Conservation (phyloP, 192 early-diverging fungal species). For the Phycomyces nitens region DNA sequence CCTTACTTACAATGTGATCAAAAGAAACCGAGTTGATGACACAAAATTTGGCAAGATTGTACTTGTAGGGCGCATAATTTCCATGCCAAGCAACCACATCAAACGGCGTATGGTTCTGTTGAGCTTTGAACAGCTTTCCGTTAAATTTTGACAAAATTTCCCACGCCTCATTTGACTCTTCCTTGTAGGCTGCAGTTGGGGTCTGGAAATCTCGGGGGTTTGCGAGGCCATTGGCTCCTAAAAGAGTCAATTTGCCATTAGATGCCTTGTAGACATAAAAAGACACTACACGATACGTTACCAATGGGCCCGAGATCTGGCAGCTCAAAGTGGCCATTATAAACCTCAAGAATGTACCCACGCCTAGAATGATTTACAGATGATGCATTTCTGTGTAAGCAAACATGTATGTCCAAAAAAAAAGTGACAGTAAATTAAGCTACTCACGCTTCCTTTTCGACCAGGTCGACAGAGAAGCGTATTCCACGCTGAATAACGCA, state of each 20-base stretch:
- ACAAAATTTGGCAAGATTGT: slow-evolving; percentile 81
- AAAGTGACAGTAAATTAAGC: background rate
- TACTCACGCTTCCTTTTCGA: slow-evolving; percentile 67
- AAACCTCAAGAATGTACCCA: slow-evolving; percentile 91
- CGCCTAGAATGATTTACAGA: slow-evolving; percentile 41
- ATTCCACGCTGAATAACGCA: slow-evolving; percentile 92
- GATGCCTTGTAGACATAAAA: background rate
- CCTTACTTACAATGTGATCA: slow-evolving; percentile 72
- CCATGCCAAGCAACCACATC: slow-evolving; percentile 98
- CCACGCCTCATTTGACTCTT: slow-evolving; percentile 54
- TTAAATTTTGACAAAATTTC: slow-evolving; percentile 81
- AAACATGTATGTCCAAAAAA: too few relatives aligned
- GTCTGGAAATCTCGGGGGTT: slow-evolving; percentile 92
- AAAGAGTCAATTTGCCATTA: too few relatives aligned
- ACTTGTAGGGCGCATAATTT: slow-evolving; percentile 95
- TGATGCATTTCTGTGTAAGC: too few relatives aligned
- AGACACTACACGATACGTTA: slow-evolving; percentile 3
- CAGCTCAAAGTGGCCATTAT: slow-evolving; percentile 86
- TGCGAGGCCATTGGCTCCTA: slow-evolving; percentile 88
- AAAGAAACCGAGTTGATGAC: slow-evolving; percentile 85
- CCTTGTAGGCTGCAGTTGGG: slow-evolving; percentile 78
- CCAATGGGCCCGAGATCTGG: slow-evolving; percentile 96
- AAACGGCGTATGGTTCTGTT: slow-evolving; percentile 82
- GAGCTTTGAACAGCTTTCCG: slow-evolving; percentile 68
- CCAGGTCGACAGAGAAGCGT: slow-evolving; percentile 74